Conservation (phyloP, 108 stramenopile genomes). For the Skeletonema marinoi region DNA sequence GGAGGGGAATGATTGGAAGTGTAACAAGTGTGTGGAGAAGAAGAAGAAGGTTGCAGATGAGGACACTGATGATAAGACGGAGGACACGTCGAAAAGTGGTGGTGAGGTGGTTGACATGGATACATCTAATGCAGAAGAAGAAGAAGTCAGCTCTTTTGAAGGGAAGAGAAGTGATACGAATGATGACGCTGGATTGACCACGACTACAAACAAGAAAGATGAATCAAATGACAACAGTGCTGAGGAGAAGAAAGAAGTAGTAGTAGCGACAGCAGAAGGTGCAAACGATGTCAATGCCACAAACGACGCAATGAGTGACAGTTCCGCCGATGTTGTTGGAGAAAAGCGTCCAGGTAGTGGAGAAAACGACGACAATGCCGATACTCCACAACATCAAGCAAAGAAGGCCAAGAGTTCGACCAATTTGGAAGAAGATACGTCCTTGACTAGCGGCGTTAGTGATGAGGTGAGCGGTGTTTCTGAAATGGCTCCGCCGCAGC, state of each 20-base stretch:
- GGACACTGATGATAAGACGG: not conserved
- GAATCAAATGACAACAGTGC: not conserved
- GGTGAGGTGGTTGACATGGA: not conserved
- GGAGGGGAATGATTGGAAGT: conserved; percentile 74
- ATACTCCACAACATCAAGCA: not conserved
- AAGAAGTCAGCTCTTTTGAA: not conserved
- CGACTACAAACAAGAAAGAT: not conserved
- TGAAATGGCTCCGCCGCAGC: not conserved
- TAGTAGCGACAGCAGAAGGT: not conserved
- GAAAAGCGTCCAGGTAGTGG: not conserved
- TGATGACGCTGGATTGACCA: not conserved
- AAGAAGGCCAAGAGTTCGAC: not conserved
- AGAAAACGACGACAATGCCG: not conserved
- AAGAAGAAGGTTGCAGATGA: not conserved
- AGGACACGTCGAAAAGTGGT: not conserved
- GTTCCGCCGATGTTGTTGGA: not conserved
- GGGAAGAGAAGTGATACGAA: not conserved
- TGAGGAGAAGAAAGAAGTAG: not conserved
- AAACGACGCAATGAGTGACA: not conserved
- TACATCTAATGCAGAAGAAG: not conserved
- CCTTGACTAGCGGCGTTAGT: not conserved
- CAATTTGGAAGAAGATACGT: not conserved
- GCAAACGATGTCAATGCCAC: not conserved
- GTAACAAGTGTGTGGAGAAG: conserved; percentile 55
- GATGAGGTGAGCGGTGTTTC: not conserved